phyloP scores from a whole-genome alignment of 352 stramenopile species.

The Peronospora belbahrii region DNA sequence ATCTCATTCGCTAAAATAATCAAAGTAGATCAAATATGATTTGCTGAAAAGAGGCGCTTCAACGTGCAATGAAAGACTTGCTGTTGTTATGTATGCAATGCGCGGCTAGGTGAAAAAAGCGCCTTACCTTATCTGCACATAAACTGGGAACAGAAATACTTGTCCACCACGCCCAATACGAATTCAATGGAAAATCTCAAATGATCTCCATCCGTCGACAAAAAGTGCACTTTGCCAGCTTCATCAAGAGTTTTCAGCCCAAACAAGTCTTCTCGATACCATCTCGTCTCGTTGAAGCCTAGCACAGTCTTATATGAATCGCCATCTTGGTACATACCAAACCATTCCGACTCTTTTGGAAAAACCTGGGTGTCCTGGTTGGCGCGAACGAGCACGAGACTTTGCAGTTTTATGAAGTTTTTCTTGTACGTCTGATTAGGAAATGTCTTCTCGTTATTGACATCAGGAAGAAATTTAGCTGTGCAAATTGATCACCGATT shows the following conservation, averaged over 20 bases:
- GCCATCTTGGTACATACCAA: constrained; percentile 79
- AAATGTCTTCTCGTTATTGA: constrained; percentile 87
- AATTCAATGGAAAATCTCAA: constrained; percentile 84
- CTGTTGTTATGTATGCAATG: no score
- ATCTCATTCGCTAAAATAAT: constrained; percentile 19
- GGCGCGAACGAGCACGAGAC: constrained; percentile 87
- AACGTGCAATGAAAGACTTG: constrained; percentile 11
- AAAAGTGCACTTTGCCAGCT: constrained; percentile 85
- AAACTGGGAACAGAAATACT: no score
- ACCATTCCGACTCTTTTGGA: constrained; percentile 80
- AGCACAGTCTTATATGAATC: constrained; percentile 61
- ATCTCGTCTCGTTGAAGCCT: constrained; percentile 88
- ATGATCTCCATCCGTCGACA: constrained; percentile 87
- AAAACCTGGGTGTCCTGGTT: constrained; percentile 88
- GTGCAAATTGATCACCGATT: not conserved
- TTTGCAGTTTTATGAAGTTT: constrained; percentile 83
- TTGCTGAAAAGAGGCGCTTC: constrained; percentile 12
- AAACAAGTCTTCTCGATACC: constrained; percentile 90
- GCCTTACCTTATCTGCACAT: not conserved
- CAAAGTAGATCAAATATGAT: constrained; percentile 3
- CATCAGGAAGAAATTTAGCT: constrained; percentile 74
- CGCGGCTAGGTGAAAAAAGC: no score
- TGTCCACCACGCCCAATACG: constrained; percentile 69
- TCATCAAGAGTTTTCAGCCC: constrained; percentile 83
- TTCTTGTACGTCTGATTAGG: constrained; percentile 79